These are phyloP conservation scores for Tricholoma furcatifolium DNA, from an alignment of 768 basidiomycete species.

Conservation along the genomic window DNA sequence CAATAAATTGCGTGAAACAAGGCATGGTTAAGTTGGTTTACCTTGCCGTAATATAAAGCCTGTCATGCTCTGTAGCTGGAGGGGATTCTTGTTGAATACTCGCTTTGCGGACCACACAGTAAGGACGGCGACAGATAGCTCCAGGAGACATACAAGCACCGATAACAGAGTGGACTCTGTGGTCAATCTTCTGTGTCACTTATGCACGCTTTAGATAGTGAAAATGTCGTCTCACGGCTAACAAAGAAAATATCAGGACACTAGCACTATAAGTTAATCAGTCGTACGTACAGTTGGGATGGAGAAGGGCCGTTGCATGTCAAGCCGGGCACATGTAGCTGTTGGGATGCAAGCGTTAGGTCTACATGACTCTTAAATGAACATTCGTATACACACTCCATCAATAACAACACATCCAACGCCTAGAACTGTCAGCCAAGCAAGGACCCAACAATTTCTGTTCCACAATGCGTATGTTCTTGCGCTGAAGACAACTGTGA, in stretches of 20 bases:
- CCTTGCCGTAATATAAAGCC: conserved; percentile 14
- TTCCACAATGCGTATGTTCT: conserved; percentile 21
- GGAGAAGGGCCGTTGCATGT: conserved; percentile 12
- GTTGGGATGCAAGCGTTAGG: not conserved
- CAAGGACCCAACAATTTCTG: conserved; percentile 10
- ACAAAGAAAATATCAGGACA: not conserved
- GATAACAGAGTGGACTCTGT: conserved; percentile 16
- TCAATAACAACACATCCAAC: conserved; percentile 12
- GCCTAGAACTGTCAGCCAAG: conserved; percentile 12
- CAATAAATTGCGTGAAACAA: too few relatives aligned
- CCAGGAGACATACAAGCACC: conserved; percentile 10
- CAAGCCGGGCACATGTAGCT: conserved; percentile 16
- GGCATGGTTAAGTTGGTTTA: not conserved
- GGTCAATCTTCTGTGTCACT: not conserved
- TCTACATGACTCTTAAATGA: too few relatives aligned
- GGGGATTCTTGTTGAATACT: not conserved
- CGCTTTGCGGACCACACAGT: conserved; percentile 8
- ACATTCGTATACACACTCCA: conserved; percentile 1
- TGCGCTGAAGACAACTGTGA: conserved; percentile 16
- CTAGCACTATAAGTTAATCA: not conserved
- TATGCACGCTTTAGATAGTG: not conserved
- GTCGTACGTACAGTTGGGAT: conserved; percentile 9
- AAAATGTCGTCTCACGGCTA: conserved; percentile 7
- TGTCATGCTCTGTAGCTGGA: not conserved
- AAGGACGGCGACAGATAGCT: conserved; percentile 12